Conservation (phyloP, 2,329 filamentous ascomycete genomes). For the Penicillium sp. region DNA sequence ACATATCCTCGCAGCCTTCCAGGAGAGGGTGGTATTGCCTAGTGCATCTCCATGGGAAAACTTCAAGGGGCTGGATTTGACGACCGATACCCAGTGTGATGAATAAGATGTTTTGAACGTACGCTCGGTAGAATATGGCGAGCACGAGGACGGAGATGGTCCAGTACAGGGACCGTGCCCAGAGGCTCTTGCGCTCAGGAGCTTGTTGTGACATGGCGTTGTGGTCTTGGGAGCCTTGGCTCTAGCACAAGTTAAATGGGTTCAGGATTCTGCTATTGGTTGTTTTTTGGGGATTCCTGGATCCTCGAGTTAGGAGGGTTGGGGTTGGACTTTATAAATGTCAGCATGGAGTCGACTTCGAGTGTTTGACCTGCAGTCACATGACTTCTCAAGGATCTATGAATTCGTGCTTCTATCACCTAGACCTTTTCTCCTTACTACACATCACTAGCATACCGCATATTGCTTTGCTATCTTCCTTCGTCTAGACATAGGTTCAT, state of each 20-base stretch:
- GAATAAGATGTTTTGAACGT: background rate
- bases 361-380: too few relatives aligned
- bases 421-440: too few relatives aligned
- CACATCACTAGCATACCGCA: too few relatives aligned
- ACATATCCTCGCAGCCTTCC: slow-evolving; percentile 32
- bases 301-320: background rate
- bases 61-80: slow-evolving; percentile 28
- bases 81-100: slow-evolving; percentile 30
- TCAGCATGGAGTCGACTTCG: background rate
- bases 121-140: background rate
- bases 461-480: too few relatives aligned
- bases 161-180: background rate
- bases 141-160: background rate
- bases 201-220: background rate
- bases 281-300: background rate
- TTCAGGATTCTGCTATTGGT: background rate
- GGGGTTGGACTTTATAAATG: background rate
- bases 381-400: too few relatives aligned
- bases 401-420: too few relatives aligned
- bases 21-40: slow-evolving; percentile 27
- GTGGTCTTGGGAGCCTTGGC: background rate
- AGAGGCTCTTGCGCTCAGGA: background rate
- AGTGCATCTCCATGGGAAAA: slow-evolving; percentile 31
- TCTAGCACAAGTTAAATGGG: background rate
- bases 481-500: too few relatives aligned